Evolutionary conservation across 805 yeast genomes (phyloP).

Genomic region (Wickerhamiella azymoides): DNA sequence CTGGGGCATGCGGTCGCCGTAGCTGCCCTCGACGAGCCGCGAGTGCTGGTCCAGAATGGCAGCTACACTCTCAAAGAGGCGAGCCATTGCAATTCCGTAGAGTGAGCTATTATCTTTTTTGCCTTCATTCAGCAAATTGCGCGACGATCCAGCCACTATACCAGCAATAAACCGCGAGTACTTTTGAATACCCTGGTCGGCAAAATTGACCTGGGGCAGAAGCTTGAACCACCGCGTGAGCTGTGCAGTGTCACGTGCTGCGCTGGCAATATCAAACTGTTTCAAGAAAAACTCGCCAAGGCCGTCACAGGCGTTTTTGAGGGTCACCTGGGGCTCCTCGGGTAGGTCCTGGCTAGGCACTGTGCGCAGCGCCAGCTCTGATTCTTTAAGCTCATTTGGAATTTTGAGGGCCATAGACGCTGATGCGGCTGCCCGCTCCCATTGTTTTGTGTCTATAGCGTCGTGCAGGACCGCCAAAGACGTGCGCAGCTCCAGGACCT

Average conservation of each 20-base stretch:
- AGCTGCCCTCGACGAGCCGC: conserved; percentile 57
- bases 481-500: conserved; percentile 51
- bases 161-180: conserved; percentile 80
- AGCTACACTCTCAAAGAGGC: conserved; percentile 70
- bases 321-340: conserved; percentile 49
- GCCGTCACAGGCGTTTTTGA: conserved; percentile 45
- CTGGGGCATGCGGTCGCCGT: conserved; percentile 48
- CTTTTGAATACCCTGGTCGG: conserved; percentile 55
- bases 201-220: conserved; percentile 73
- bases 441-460: conserved; percentile 54
- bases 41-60: conserved; percentile 77
- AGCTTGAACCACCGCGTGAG: conserved; percentile 70
- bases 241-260: conserved; percentile 45
- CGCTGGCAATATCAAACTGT: conserved; percentile 62
- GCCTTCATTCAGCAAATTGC: conserved; percentile 36
- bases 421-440: conserved; percentile 66
- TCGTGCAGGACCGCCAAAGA: conserved; percentile 51
- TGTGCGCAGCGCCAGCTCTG: conserved; percentile 61
- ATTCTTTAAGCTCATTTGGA: conserved; percentile 40
- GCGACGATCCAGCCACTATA: conserved; percentile 66
- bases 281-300: conserved; percentile 42
- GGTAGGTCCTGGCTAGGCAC: conserved; percentile 84
- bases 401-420: conserved; percentile 40
- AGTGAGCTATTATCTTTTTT: conserved; percentile 19
- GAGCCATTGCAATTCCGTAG: conserved; percentile 28